Percentiles rank a stretch among this genome's conserved stretches.
phyloP scores from a whole-genome alignment of 2,329 filamentous ascomycete genomes.

The Westerdykella aurantiaca region DNA sequence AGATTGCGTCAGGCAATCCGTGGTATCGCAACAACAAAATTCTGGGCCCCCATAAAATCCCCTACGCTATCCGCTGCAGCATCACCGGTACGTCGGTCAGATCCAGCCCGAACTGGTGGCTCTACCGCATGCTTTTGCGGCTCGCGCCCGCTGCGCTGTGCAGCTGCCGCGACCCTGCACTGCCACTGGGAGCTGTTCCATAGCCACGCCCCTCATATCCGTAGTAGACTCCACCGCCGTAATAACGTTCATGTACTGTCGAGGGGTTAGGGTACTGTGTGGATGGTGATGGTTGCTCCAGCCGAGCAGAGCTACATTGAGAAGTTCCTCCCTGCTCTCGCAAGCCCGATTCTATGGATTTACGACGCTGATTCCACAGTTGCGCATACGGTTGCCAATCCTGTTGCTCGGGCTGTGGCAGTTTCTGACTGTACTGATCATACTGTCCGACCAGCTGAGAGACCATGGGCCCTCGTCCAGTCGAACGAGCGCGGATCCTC shows the following conservation, averaged over 20 bases:
- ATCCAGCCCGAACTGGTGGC: slow-evolving; percentile 27
- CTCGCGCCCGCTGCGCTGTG: slow-evolving; percentile 20
- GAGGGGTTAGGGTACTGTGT: slow-evolving; percentile 4
- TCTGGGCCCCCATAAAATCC: no score
- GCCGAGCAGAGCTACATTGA: slow-evolving; percentile 5
- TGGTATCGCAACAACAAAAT: no score
- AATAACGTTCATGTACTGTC: slow-evolving; percentile 25
- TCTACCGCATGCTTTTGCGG: slow-evolving; percentile 26
- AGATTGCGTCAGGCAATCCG: slow-evolving; percentile 8
- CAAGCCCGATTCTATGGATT: slow-evolving; percentile 25
- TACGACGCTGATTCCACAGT: slow-evolving; percentile 26
- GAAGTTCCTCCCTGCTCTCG: slow-evolving; percentile 9
- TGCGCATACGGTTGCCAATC: slow-evolving; percentile 26
- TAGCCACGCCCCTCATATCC: slow-evolving; percentile 30
- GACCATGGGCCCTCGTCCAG: slow-evolving; percentile 15
- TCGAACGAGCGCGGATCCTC: slow-evolving; percentile 8
- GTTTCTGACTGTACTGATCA: slow-evolving; percentile 7
- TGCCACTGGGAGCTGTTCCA: slow-evolving; percentile 26
- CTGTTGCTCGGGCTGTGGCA: background rate
- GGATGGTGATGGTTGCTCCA: slow-evolving; percentile 3
- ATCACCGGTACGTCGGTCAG: slow-evolving; percentile 31
- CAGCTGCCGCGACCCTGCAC: slow-evolving; percentile 26
- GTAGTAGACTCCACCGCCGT: slow-evolving; percentile 31
- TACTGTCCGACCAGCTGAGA: slow-evolving; percentile 15
- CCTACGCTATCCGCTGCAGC: slow-evolving; percentile 10